phyloP scores from a whole-genome alignment of 2,329 filamentous ascomycete species.

The Beauveria brongniartii region DNA sequence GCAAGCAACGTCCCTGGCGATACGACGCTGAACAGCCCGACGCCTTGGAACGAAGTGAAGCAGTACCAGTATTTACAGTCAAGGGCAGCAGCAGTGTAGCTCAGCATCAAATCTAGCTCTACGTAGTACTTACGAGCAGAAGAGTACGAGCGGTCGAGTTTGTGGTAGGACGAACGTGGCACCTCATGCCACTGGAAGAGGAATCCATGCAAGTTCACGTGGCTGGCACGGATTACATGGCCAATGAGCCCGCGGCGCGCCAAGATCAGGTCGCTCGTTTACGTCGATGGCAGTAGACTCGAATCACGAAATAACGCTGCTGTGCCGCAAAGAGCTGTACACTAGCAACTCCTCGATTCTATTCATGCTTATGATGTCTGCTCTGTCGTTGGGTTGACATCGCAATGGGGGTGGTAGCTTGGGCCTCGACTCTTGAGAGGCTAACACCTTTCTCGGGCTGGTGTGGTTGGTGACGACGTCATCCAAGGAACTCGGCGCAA shows the following conservation, averaged over 20 bases:
- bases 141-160: neutral
- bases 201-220: neutral
- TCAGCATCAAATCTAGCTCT: too few relatives aligned
- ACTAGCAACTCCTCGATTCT: too few relatives aligned
- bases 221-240: neutral
- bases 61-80: neutral
- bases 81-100: too few relatives aligned
- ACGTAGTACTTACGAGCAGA: too few relatives aligned
- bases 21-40: neutral
- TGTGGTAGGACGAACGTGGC: neutral
- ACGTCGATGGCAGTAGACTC: too few relatives aligned
- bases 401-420: neutral
- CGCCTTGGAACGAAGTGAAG: neutral
- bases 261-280: too few relatives aligned
- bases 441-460: neutral
- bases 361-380: too few relatives aligned
- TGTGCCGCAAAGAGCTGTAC: too few relatives aligned
- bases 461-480: slow-evolving; percentile 1
- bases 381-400: too few relatives aligned
- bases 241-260: too few relatives aligned
- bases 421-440: neutral
- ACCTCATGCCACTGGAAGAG: too few relatives aligned
- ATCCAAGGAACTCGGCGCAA: neutral
- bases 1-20: neutral
- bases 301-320: too few relatives aligned